A percentile compares a stretch with the other conserved stretches of the same genome.
These are phyloP conservation scores for Brettanomyces anomalus DNA, from an alignment of 805 yeast species.

Conservation along the genomic window DNA sequence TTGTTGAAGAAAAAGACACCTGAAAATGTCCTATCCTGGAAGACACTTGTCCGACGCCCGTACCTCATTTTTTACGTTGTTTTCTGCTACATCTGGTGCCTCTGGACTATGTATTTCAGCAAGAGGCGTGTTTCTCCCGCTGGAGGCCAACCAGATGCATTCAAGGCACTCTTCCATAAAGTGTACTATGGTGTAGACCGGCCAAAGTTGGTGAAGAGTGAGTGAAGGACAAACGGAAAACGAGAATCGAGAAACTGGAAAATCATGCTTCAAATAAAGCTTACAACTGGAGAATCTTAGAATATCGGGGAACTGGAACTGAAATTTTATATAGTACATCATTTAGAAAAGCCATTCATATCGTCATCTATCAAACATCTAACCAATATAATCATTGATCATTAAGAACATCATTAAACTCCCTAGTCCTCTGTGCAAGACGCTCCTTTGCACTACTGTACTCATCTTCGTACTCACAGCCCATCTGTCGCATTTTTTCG, in stretches of 20 bases:
- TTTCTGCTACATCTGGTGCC: conserved; percentile 1
- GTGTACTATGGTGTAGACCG: not conserved
- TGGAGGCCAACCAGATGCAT: not conserved
- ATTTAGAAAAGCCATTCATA: too few relatives aligned
- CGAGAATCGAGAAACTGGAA: too few relatives aligned
- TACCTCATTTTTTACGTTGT: not conserved
- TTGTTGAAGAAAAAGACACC: not conserved
- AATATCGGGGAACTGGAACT: too few relatives aligned
- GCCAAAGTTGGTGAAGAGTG: not conserved
- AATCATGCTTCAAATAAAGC: too few relatives aligned
- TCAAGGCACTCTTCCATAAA: not conserved
- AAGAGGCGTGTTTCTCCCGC: not conserved
- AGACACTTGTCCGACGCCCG: conserved; percentile 2
- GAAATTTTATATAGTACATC: too few relatives aligned
- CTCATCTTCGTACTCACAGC: conserved; percentile 3
- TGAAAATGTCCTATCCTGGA: conserved; percentile 4
- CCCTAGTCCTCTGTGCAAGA: conserved; percentile 5
- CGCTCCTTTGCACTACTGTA: conserved; percentile 7
- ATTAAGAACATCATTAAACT: conserved; percentile 1
- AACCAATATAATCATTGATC: too few relatives aligned
- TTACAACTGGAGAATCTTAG: too few relatives aligned
- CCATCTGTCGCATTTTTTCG: conserved; percentile 5
- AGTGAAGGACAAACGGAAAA: too few relatives aligned
- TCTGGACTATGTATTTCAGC: conserved; percentile 2
- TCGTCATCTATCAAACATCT: too few relatives aligned